These are phyloP conservation scores for Davidsoniella eucalypti DNA, from an alignment of 2,329 filamentous ascomycete genomes.

Conservation along the genomic window DNA sequence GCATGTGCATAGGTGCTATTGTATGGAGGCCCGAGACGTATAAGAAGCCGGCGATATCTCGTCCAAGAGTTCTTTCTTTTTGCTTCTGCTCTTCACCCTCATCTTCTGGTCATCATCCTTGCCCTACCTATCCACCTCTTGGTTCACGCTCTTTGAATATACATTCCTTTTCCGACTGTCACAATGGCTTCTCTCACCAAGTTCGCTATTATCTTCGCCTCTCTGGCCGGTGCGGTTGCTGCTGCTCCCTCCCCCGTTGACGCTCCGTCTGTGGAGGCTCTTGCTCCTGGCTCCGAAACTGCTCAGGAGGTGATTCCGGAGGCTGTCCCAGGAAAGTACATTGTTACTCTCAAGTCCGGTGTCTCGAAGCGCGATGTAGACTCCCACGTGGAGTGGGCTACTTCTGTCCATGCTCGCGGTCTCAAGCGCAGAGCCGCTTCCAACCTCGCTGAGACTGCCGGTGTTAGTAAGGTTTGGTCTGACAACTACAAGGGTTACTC, in stretches of 20 bases:
- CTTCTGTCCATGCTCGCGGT: constrained; percentile 19
- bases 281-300: constrained; percentile 1
- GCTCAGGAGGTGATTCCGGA: neutral
- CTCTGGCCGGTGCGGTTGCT: constrained; percentile 4
- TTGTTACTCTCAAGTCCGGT: constrained; percentile 27
- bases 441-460: constrained; percentile 10
- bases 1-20: no score
- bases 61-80: no score
- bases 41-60: no score
- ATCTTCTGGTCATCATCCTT: no score
- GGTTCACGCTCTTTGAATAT: no score
- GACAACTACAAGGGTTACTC: constrained; percentile 23
- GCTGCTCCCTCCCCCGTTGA: constrained; percentile 5
- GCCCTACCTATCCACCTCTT: no score
- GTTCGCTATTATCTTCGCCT: neutral
- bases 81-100: no score
- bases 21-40: no score
- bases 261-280: neutral
- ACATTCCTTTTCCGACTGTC: no score
- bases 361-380: constrained; percentile 20
- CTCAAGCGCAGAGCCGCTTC: constrained; percentile 19
- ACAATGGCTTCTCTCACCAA: constrained; percentile 9
- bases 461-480: constrained; percentile 21
- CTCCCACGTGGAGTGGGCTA: constrained; percentile 21
- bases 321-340: constrained; percentile 24